Base-by-base conservation (phyloP, 345 rosid genomes). In the Eutrema heterophyllum region DNA sequence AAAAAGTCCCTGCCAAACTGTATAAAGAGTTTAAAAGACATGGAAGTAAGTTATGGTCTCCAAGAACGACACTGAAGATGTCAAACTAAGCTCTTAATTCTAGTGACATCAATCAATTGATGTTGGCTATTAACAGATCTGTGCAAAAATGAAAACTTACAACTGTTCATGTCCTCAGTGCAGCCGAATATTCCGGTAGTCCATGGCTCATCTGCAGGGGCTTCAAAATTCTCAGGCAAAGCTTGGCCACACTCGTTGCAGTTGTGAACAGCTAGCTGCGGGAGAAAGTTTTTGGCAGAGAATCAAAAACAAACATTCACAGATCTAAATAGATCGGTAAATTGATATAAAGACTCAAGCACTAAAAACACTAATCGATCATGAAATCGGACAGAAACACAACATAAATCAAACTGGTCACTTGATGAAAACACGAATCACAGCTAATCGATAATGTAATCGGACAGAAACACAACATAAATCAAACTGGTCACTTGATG, bases 171-270 rank as follows among this genome's bases (percentile, higher is more conserved):
- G 71, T 95, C 99, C 76, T 95, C 89, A 9, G 89, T 55, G 60
- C 94, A 95, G 15, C 97, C 99, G 68, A 95, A 92, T 55, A 95
- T 90, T 48, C 96, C 99, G 2, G 96, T 90, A 21, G 93, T 86
- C 99, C 99, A 95, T 50, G 94, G 91, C 79, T 95, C 99, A 79
- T 84, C 93, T 4, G 83, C 87, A 12, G 96, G 99, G 55, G 91
- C 86, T 83, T 85, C 84, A 41, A 86, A 95, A 79, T 91, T 83
- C 49, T 89, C 91, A 12, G 99, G 97, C 63, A 95, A 81, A 70
- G 80, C 45, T 82, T 95, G 99, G 33, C 99, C 99, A 78, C 99
- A 95, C 82, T 95, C 99, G 21, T 85, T 81, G 78, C 99, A 95
- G 84, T 84, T 95, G 33, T 77, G 85, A 60, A 81, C 92, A 50